Conservation (phyloP, 2,329 filamentous ascomycete species). For the Trichoderma cornu-damae region DNA sequence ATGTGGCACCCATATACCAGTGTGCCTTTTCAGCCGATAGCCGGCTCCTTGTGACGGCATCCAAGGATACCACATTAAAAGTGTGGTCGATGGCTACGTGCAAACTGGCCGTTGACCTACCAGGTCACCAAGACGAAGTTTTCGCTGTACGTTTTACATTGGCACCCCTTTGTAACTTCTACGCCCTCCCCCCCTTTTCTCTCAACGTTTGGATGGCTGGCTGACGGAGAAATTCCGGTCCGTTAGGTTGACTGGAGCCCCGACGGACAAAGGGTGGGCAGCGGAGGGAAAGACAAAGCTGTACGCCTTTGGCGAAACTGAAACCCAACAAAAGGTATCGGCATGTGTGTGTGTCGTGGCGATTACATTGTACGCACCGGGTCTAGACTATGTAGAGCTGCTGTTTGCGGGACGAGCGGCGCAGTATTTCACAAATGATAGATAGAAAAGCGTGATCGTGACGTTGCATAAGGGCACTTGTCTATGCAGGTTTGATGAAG, state of each 20-base stretch:
- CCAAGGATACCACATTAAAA: slow-evolving; percentile 90
- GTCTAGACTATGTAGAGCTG: slow-evolving; percentile 10
- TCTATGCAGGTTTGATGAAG: not conserved
- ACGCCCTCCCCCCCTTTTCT: no score
- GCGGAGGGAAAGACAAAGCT: slow-evolving; percentile 87
- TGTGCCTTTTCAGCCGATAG: slow-evolving; percentile 90
- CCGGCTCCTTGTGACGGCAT: slow-evolving; percentile 77
- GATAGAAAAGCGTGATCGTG: not conserved
- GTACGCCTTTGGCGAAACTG: slow-evolving; percentile 63
- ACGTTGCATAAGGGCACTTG: not conserved
- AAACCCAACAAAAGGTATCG: not conserved
- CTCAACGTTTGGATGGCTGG: not conserved
- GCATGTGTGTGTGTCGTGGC: slow-evolving; percentile 6
- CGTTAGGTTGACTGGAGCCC: slow-evolving; percentile 77
- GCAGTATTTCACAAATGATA: not conserved
- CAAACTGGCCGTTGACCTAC: slow-evolving; percentile 74
- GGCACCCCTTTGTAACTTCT: not conserved
- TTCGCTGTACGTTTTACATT: slow-evolving; percentile 54
- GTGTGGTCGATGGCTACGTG: slow-evolving; percentile 87
- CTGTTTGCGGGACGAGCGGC: not conserved
- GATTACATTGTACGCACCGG: slow-evolving; percentile 5
- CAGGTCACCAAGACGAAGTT: slow-evolving; percentile 87
- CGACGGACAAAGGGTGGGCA: slow-evolving; percentile 81
- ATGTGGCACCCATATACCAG: slow-evolving; percentile 87
- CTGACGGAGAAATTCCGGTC: not conserved